Conservation (phyloP, 768 basidiomycete genomes). For the Pisolithus tinctorius region DNA sequence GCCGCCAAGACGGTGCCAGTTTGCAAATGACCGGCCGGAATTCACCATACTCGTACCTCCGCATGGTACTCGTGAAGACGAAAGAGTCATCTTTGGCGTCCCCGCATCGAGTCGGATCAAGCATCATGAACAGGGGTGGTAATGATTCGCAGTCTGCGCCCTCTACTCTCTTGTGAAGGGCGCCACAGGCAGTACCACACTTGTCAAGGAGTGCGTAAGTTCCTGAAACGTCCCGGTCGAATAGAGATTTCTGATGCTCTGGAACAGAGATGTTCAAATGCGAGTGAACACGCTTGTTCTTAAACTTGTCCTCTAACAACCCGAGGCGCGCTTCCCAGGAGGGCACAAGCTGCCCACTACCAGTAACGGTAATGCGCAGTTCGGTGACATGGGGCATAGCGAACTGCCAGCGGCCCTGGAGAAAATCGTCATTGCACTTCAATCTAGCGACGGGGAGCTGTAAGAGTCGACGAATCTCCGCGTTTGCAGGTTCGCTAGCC, state of each 20-base stretch:
- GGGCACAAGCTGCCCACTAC: constrained; percentile 59
- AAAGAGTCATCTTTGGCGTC: constrained; percentile 72
- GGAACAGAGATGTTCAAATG: constrained; percentile 58
- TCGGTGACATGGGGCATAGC: constrained; percentile 57
- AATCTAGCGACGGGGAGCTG: constrained; percentile 74
- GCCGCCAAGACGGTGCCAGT: constrained; percentile 75
- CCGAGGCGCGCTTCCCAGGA: constrained; percentile 85
- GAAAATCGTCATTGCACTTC: constrained; percentile 47
- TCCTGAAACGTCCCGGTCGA: constrained; percentile 82
- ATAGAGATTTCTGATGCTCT: constrained; percentile 33
- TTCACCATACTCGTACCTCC: constrained; percentile 77
- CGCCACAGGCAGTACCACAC: constrained; percentile 84
- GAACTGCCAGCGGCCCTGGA: constrained; percentile 73
- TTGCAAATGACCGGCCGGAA: constrained; percentile 70
- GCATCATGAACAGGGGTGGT: constrained; percentile 66
- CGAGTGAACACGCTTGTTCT: constrained; percentile 61
- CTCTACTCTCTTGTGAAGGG: constrained; percentile 62
- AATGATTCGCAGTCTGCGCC: constrained; percentile 37
- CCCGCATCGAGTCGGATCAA: constrained; percentile 81
- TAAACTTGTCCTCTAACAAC: constrained; percentile 56
- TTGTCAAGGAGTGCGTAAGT: constrained; percentile 71
- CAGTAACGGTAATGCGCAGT: constrained; percentile 53
- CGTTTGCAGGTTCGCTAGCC: constrained; percentile 63
- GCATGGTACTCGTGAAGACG: constrained; percentile 74
- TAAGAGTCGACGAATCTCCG: constrained; percentile 69